Conservation (phyloP, 2,329 filamentous ascomycete species). For the Rachicladosporium sp. region DNA sequence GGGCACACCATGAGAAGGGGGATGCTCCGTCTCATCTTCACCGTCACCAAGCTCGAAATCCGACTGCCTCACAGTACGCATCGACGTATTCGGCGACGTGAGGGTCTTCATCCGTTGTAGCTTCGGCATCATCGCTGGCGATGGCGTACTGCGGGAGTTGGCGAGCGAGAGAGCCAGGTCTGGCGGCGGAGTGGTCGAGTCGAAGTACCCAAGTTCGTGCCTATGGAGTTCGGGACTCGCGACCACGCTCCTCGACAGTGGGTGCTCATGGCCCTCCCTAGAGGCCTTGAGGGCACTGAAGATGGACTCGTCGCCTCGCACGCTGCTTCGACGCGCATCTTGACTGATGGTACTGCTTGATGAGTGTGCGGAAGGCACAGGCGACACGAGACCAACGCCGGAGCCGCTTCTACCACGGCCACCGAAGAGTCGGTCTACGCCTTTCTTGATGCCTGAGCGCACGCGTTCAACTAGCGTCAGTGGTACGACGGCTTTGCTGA, state of each 20-base stretch:
- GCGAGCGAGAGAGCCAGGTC: constrained; percentile 4
- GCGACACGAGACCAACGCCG: constrained; percentile 38
- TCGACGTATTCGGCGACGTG: constrained; percentile 30
- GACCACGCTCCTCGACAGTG: constrained; percentile 60
- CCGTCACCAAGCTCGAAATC: constrained; percentile 21
- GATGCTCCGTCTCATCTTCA: constrained; percentile 20
- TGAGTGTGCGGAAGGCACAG: constrained; percentile 38
- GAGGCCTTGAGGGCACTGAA: constrained; percentile 38
- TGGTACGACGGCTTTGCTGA: constrained; percentile 80
- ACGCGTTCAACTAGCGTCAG: constrained; percentile 78
- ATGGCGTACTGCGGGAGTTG: constrained; percentile 6
- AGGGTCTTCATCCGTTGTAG: constrained; percentile 30
- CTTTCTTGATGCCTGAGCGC: constrained; percentile 57
- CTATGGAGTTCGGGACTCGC: constrained; percentile 47
- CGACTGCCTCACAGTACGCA: constrained; percentile 33
- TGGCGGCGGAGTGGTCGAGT: constrained; percentile 5
- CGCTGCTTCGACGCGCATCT: constrained; percentile 42
- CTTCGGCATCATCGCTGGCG: constrained; percentile 13
- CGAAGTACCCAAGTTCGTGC: constrained; percentile 10
- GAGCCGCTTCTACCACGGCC: constrained; percentile 38
- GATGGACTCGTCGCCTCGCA: constrained; percentile 47
- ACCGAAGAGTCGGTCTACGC: constrained; percentile 35
- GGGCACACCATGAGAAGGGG: constrained; percentile 30
- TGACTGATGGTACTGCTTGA: constrained; percentile 44
- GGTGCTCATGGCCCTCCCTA: constrained; percentile 48